A percentile compares a stretch with the other conserved stretches of the same genome.
Evolutionary conservation across 768 basidiomycete genomes (phyloP).

Genomic region (Gloeopeniophorella convolvens): DNA sequence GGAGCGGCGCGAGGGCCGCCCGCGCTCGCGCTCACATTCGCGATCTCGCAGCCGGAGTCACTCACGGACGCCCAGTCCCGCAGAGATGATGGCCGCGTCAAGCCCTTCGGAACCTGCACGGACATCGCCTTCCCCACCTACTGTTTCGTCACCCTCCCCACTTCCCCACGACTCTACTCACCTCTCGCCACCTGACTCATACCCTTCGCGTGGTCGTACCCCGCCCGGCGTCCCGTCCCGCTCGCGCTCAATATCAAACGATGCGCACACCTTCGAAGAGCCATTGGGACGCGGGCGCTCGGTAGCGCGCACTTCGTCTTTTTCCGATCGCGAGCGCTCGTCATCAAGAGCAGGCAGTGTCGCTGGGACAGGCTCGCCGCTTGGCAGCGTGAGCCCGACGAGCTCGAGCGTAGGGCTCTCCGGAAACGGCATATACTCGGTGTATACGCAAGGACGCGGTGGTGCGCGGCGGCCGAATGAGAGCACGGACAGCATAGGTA

Average conservation of each 20-base stretch:
- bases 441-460: conserved; percentile 15
- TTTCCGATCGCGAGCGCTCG: conserved; percentile 44
- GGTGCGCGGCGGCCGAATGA: conserved; percentile 8
- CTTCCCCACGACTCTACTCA: conserved; percentile 21
- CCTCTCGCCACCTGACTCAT: conserved; percentile 21
- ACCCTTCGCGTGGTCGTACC: conserved; percentile 21
- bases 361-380: conserved; percentile 31
- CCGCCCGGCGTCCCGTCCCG: conserved; percentile 13
- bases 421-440: conserved; percentile 13
- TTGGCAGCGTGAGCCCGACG: conserved; percentile 32
- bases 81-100: conserved; percentile 6
- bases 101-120: conserved; percentile 9
- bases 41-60: conserved; percentile 17
- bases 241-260: conserved; percentile 25
- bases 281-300: conserved; percentile 48
- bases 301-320: conserved; percentile 47
- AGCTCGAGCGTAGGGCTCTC: conserved; percentile 25
- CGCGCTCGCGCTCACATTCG: conserved; percentile 10
- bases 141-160: conserved; percentile 12
- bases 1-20: conserved; percentile 12
- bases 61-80: conserved; percentile 21
- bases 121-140: conserved; percentile 13
- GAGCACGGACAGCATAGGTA: conserved; percentile 7
- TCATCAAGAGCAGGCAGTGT: conserved; percentile 25
- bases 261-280: conserved; percentile 21